These are phyloP conservation scores for Quercus robur DNA, from an alignment of 306 rosid genomes.

Conservation along the genomic window DNA sequence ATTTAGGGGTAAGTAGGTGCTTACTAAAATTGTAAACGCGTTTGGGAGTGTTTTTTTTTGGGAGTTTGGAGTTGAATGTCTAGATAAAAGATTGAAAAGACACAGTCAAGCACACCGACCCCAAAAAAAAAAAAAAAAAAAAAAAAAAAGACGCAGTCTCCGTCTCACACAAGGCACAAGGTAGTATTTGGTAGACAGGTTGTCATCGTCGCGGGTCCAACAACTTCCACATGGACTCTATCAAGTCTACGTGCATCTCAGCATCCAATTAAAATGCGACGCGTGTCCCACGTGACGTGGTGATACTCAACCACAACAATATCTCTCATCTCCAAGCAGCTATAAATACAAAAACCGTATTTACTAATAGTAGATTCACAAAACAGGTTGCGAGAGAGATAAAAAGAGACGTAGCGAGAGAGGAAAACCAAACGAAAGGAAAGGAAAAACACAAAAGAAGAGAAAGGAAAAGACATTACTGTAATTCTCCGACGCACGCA, in stretches of 20 bases:
- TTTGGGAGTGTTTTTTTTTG: too few species aligned
- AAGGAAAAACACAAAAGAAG: background rate
- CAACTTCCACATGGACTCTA: too few species aligned
- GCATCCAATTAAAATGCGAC: background rate
- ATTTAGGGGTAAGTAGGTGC: too few species aligned
- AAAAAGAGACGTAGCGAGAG: background rate
- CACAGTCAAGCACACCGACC: too few species aligned
- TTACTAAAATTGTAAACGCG: too few species aligned
- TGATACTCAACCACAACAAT: background rate
- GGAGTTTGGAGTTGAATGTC: too few species aligned
- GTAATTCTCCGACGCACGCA: slow-evolving; percentile 9
- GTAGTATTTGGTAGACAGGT: too few species aligned
- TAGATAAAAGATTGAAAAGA: too few species aligned
- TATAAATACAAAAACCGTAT: background rate
- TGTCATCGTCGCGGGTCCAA: too few species aligned
- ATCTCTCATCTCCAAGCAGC: background rate
- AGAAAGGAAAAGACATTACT: slow-evolving; percentile 3
- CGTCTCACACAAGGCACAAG: too few species aligned
- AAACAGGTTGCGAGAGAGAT: background rate
- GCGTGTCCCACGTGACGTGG: background rate
- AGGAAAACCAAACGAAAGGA: background rate
- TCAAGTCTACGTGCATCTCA: background rate
- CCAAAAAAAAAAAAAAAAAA: too few species aligned
- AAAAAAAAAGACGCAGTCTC: too few species aligned
- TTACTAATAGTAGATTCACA: background rate